Base-by-base conservation (phyloP, 257 asterid species). In the Nicotiana noctiflora region DNA sequence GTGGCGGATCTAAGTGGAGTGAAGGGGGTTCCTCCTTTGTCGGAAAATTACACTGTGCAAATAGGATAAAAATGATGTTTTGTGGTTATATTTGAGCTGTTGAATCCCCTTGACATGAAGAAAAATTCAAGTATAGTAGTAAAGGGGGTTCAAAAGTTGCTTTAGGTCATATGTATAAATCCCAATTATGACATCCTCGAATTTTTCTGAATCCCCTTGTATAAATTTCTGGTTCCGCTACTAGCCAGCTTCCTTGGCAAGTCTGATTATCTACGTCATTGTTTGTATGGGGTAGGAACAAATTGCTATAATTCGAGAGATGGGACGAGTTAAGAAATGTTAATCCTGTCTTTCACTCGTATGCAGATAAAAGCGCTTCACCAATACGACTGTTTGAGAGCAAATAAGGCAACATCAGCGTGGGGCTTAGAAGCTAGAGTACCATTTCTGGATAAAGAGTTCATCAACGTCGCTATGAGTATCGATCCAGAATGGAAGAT, bases 351-450 rank as follows among this genome's bases (percentile, higher is more conserved):
- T 17, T 17, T 74, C 6, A 7, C 79, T 18, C 82, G 3, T 67
- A 12, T 83, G 84, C 90, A 96, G 99, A 80, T 96, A 80, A 94
- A 94, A 88, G 98, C 98, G 53, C 99, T 96, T 82, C 98, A 96
- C 85, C 97, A 88, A 79, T 96, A 94, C 74, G 99, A 96, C 86
- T 96, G 99, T 70, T 83, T 96, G 70, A 88, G 98, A 81, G 99
- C 99, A 27, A 96, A 96, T 84, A 96, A 96, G 89, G 55, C 99
- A 17, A 94, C 98, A 63, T 96, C 99, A 9, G 99, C 98, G 0
- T 96, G 99, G 99, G 99, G 98, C 37, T 86, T 96, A 82, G 98
- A 96, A 89, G 99, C 98, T 27, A 94, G 98, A 8, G 92, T 94
- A 11, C 99, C 98, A 0, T 96, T 96, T 85, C 82, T 96, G 31